Conservation (phyloP, 805 yeast genomes). For the Saturnispora besseyi region DNA sequence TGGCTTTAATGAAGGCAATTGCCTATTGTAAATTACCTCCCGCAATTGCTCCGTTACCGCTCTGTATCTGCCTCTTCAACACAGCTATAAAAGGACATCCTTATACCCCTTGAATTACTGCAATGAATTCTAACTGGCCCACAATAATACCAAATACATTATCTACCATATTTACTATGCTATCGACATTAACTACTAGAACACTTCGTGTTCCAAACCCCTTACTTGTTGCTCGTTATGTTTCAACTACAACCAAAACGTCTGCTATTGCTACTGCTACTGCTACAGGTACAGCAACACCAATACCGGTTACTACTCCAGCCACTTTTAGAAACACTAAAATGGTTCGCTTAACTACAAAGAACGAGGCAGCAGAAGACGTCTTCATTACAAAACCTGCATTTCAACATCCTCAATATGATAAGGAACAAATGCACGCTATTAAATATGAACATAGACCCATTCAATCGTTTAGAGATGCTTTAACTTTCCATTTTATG, state of each 20-base stretch:
- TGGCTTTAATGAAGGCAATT: no score
- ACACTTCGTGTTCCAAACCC: not conserved
- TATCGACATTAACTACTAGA: not conserved
- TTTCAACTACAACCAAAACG: not conserved
- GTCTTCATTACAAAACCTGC: conserved; percentile 24
- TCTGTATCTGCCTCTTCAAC: no score
- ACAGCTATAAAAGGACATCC: no score
- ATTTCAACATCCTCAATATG: conserved; percentile 38
- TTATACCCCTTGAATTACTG: no score
- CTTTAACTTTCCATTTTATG: conserved; percentile 41
- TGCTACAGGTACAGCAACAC: not conserved
- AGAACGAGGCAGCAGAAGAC: conserved; percentile 12
- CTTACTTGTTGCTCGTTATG: not conserved
- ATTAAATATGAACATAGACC: conserved; percentile 44
- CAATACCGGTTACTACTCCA: not conserved
- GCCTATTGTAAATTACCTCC: no score
- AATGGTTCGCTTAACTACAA: conserved; percentile 10
- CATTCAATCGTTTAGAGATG: conserved; percentile 41
- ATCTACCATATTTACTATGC: not conserved
- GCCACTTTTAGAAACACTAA: conserved; percentile 10
- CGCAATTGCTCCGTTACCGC: no score
- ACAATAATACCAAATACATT: not conserved
- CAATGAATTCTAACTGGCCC: no score
- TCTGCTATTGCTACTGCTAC: not conserved
- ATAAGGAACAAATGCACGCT: conserved; percentile 29